Conservation (phyloP, 2,329 filamentous ascomycete species). For the Ceratocystis lukuohia region DNA sequence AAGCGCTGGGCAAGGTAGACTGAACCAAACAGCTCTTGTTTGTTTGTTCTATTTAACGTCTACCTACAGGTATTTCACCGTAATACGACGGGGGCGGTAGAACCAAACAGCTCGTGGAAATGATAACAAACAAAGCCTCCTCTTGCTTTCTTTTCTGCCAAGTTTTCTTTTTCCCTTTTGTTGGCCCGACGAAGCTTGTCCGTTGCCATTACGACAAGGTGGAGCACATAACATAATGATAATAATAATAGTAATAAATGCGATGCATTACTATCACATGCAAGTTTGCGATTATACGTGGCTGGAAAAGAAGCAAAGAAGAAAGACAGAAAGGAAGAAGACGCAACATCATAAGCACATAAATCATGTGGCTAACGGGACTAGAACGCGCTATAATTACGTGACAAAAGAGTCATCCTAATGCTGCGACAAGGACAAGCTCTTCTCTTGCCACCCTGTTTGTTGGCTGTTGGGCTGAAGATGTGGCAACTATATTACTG, state of each 20-base stretch:
- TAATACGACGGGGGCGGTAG: too few species aligned
- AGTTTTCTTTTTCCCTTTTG: not conserved
- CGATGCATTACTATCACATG: not conserved
- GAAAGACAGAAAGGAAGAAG: not conserved
- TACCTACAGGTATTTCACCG: too few species aligned
- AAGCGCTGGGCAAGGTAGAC: not conserved
- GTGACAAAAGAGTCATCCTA: not conserved
- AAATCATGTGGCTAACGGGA: not conserved
- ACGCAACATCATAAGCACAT: too few species aligned
- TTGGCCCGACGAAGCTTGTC: not conserved
- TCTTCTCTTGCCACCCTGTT: not conserved
- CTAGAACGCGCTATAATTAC: not conserved
- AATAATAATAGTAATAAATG: too few species aligned
- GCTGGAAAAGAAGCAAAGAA: not conserved
- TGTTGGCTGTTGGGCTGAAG: not conserved
- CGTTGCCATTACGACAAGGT: conserved; percentile 4
- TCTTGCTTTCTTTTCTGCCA: not conserved
- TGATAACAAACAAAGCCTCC: not conserved
- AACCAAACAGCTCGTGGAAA: not conserved
- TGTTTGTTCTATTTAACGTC: too few species aligned
- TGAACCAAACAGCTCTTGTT: too few species aligned
- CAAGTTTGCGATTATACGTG: not conserved
- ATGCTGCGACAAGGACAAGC: not conserved
- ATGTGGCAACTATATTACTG: not conserved
- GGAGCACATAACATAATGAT: not conserved